Evolutionary conservation across 2,329 filamentous ascomycete genomes (phyloP), one percentile per base, ranked within the genome.

Genomic region (Cladosporium colombiae): DNA sequence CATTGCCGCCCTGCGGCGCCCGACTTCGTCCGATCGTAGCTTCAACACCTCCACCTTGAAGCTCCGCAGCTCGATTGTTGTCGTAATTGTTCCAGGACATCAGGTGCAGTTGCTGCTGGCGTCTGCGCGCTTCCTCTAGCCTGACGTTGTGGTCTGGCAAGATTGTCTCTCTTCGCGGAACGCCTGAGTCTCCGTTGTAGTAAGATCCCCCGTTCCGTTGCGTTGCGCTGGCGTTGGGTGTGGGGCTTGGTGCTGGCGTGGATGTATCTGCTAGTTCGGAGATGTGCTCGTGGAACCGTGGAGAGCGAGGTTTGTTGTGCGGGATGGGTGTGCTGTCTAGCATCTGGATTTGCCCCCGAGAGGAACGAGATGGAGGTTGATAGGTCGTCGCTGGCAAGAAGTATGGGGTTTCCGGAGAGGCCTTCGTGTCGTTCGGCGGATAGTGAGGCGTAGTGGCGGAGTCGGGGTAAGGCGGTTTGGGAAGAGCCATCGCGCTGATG

Each of bases 71-170:
- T 4, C 66, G 55, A n/a, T 61, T 29, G 6, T 67, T 29, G 53
- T 69, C 68, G 49, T 71, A 71, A 8, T 66, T 71, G 46, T 69
- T 72, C 70, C 71, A 72, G 8, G 68, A 73, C 66, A 73, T 67
- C 14, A 72, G 50, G 55, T 72, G 69, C 10, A 63, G 13, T 14
- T 33, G 11, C 50, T 73, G 67, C 57, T 66, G 68, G 23, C 68
- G 61, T 35, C 67, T 58, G 6, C 69, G 65, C 21, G 69, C 63
- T 14, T 69, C 68, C 10, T 63, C 50, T 16, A 63, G 13, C 25
- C 33, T 55, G 11, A 8, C 61, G 23, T 14, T 4, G 3, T 40
- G 49, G 3, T 44, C 21, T 4, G 59, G 55, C 13, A 29, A 23
- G 21, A 59, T 16, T 25, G 56, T 11, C 5, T 27, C 40, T 33